Percentiles rank a stretch among this genome's conserved stretches.
Evolutionary conservation across 2,329 filamentous ascomycete species (phyloP).

Genomic region (Neofusicoccum parvum): DNA sequence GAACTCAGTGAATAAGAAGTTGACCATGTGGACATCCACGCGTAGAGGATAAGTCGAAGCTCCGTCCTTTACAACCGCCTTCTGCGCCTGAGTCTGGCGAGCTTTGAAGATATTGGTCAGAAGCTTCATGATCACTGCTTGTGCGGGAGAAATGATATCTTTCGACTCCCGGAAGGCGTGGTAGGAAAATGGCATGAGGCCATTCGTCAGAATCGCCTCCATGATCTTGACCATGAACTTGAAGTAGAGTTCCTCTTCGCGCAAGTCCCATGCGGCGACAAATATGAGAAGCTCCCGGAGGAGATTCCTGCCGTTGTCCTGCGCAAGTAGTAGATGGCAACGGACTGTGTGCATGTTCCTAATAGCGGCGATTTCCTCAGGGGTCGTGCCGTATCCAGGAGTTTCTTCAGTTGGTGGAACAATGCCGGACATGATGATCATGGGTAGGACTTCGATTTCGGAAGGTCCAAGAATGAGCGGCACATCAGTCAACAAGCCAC

Average conservation of each 20-base stretch:
- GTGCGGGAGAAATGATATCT: constrained; percentile 92
- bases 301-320: constrained; percentile 88
- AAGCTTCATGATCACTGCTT: constrained; percentile 88
- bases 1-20: constrained; percentile 92
- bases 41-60: constrained; percentile 37
- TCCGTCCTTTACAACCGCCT: constrained; percentile 23
- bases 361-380: constrained; percentile 57
- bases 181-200: constrained; percentile 88
- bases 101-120: constrained; percentile 86
- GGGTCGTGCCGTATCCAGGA: constrained; percentile 54
- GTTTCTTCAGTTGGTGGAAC: constrained; percentile 74
- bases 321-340: constrained; percentile 84
- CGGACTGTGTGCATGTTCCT: constrained; percentile 87
- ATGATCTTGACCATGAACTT: constrained; percentile 96
- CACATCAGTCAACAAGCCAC: constrained; percentile 87
- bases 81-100: constrained; percentile 45
- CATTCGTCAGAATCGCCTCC: constrained; percentile 86
- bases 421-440: constrained; percentile 96
- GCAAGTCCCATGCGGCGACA: constrained; percentile 94
- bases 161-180: constrained; percentile 89
- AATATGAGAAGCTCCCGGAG: constrained; percentile 91
- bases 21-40: constrained; percentile 68
- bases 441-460: constrained; percentile 93
- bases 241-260: constrained; percentile 91
- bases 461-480: constrained; percentile 92